Evolutionary conservation across 306 rosid genomes (phyloP), one percentile per base, ranked within the genome.

Genomic region (Pterocarpus santalinus): DNA sequence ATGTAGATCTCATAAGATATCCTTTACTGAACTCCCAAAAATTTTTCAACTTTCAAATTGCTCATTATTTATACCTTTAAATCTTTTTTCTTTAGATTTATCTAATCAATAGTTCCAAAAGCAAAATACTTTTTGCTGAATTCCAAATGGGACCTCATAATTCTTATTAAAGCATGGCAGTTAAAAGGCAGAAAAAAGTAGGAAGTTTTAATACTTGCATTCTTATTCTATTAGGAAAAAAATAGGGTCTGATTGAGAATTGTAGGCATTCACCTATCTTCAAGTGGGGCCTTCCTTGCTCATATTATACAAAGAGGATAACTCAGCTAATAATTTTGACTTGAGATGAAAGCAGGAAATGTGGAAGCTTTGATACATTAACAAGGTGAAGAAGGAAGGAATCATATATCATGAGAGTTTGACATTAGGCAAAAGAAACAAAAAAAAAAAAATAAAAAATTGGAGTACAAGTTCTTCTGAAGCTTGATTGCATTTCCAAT

Each of bases 1-100:
- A n/a, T 71, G 78, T 34, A 47, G 67, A 57, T 72, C 69, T 85
- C 71, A 30, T 34, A 56, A 81, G 84, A 78, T 78, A 73, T 73
- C 65, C 61, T 57, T 65, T 64, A 57, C 47, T 41, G 15, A 68
- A 75, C 66, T 76, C 47, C 80, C 79, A 69, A 55, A 69, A 58
- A 71, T 46, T n/a, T 3, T 22, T 78, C 64, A 34, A 39, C 65
- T 56, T 28, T 75, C 77, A 80, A 75, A 78, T 79, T 62, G 36
- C 44, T 79, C 53, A 56, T 73, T 80, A 12, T 78, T 60, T 32
- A 38, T 43, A 13, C 9, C 2, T 44, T 63, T 5, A 14, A n/a
- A 36, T 22, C 44, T 74, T 44, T 4, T 55, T 16, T 49, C 12
- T 62, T 60, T 38, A 53, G 57, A 65, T 73, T 32, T 55, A 77